A percentile compares a stretch with the other conserved stretches of the same genome.
phyloP scores from a whole-genome alignment of 2,329 filamentous ascomycete species.

The Trichoderma sp. region DNA sequence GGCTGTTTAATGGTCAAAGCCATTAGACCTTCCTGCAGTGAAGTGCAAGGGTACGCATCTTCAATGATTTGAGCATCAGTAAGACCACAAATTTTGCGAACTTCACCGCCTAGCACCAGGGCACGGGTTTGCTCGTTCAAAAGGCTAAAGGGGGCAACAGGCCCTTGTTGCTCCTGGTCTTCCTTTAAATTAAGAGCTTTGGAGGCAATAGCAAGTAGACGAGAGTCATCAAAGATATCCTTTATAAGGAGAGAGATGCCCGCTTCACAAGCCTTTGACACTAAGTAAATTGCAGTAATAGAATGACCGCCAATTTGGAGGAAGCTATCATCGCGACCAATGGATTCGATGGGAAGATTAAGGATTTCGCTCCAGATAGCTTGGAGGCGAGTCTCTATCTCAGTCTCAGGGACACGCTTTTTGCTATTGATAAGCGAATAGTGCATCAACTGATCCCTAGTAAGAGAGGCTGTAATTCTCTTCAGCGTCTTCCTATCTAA shows the following conservation, averaged over 20 bases:
- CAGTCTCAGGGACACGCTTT: constrained; percentile 2
- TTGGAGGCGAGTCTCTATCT: constrained; percentile 23
- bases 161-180: background rate
- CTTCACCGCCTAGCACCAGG: background rate
- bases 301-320: constrained; percentile 23
- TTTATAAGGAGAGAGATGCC: constrained; percentile 19
- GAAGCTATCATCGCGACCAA: constrained; percentile 22
- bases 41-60: constrained; percentile 26
- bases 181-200: background rate
- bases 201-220: constrained; percentile 16
- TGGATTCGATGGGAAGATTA: constrained; percentile 6
- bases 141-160: background rate
- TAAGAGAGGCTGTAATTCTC: background rate
- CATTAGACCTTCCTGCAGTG: constrained; percentile 26
- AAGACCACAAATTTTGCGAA: background rate
- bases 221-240: constrained; percentile 20
- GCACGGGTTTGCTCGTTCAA: background rate
- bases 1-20: constrained; percentile 31
- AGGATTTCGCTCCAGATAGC: constrained; percentile 22
- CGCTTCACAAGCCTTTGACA: constrained; percentile 13
- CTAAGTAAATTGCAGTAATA: constrained; percentile 20
- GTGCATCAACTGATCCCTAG: background rate
- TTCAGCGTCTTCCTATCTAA: constrained; percentile 10
- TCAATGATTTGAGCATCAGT: constrained; percentile 10
- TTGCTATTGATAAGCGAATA: constrained; percentile 4